Base-by-base conservation (phyloP, 2,329 filamentous ascomycete genomes). In the Aureobasidium sp. region DNA sequence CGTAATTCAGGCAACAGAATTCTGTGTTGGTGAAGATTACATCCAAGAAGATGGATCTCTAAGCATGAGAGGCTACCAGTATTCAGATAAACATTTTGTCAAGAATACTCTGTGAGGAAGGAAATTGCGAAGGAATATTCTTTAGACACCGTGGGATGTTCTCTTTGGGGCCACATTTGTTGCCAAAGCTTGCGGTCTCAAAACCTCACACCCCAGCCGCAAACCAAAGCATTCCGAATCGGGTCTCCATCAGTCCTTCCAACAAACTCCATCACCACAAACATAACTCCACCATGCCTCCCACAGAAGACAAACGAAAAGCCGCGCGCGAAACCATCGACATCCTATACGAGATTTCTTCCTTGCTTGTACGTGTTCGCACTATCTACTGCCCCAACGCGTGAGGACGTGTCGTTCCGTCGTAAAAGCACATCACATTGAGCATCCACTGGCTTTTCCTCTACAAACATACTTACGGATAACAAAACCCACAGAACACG, bases 291-390 rank as follows among this genome's bases (percentile, higher is more conserved):
- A 62, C 45, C 15, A 65, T 65, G 64, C 64, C 64, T 9, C 73
- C 73, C 73, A 76, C 69, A 41, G 75, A 76, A 72, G 83, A 86
- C 66, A 83, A 85, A 64, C 87, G 89, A 73, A 84, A 84, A 68
- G 89, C 89, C 29, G 90, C 90, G 20, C 87, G 90, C 68, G 88
- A 93, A 71, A 89, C 89, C 57, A 89, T 94, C 65, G 88, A 91
- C 72, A 91, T 93, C 52, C 68, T 74, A 8, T 67, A 73, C 67
- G 90, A 94, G 73, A 93, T 94, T 67, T 88, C 93, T 56, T 94
- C 90, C 45, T 87, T 99, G 60, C 82, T 99, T 67, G 93, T 97
- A 78, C 34, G 22, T 29, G 22, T 25, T 25, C 22, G 22, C 22
- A 25, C 22, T 3, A 25, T 25, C 22, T 25, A 25, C 3, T 25